Conservation (phyloP, 495 filamentous ascomycete genomes). For the Hyaloscypha bicolor region DNA sequence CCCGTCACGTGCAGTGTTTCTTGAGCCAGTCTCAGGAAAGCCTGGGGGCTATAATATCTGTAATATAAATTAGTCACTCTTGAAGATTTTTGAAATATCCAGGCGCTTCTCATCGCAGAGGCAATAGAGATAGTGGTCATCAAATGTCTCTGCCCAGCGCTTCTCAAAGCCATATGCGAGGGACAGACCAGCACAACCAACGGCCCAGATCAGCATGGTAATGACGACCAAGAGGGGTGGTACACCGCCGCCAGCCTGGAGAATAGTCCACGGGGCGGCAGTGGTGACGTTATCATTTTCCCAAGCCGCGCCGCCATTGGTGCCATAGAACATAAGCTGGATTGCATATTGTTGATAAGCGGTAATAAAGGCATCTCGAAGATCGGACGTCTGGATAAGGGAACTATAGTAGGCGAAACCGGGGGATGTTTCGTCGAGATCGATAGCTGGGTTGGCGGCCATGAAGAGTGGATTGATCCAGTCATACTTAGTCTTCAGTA, state of each 20-base stretch:
- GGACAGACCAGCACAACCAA: neutral
- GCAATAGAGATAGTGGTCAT: neutral
- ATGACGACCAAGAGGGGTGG: neutral
- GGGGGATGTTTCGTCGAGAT: neutral
- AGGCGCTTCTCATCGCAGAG: neutral
- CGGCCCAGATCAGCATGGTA: neutral
- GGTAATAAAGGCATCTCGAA: neutral
- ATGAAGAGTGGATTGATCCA: neutral
- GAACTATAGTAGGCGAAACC: neutral
- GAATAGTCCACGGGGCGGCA: neutral
- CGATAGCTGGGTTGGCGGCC: neutral
- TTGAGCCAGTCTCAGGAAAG: too few relatives aligned
- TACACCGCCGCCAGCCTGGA: conserved; percentile 2
- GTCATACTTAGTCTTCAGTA: neutral
- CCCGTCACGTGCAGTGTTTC: too few relatives aligned
- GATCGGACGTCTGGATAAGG: neutral
- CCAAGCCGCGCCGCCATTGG: neutral
- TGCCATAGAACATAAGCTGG: neutral
- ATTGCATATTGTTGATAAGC: conserved; percentile 2
- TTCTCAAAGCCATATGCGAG: neutral
- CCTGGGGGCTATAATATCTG: too few relatives aligned
- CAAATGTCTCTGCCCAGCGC: neutral
- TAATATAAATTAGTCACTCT: neutral
- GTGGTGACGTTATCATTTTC: neutral
- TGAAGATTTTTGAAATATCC: neutral